A percentile compares a stretch with the other conserved stretches of the same genome.
These are phyloP conservation scores for Fusarium tuaranense DNA, from an alignment of 2,329 filamentous ascomycete species.

Conservation along the genomic window DNA sequence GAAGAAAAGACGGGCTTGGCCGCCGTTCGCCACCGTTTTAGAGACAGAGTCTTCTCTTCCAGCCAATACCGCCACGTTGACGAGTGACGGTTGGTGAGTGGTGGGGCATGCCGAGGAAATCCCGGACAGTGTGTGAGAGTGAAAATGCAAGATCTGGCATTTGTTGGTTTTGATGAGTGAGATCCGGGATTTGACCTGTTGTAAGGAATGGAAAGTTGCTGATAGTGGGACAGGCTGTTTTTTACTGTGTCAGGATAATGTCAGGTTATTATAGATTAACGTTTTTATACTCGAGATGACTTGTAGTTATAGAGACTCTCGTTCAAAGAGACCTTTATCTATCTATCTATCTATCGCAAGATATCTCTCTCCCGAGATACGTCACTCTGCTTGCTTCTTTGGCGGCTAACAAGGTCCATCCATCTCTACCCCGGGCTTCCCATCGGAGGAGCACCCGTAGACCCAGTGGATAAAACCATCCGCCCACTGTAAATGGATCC, in stretches of 20 bases:
- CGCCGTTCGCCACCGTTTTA: background rate
- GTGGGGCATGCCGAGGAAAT: constrained; percentile 43
- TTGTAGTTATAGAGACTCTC: background rate
- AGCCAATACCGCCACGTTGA: constrained; percentile 43
- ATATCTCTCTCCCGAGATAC: background rate
- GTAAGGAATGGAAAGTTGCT: constrained; percentile 22
- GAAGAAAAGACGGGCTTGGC: constrained; percentile 24
- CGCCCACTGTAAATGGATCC: constrained; percentile 13
- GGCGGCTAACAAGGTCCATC: constrained; percentile 20
- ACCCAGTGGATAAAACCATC: constrained; percentile 11
- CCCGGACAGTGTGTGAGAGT: constrained; percentile 20
- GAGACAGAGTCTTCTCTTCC: background rate
- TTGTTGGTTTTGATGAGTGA: constrained; percentile 2
- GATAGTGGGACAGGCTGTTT: constrained; percentile 13
- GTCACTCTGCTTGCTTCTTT: constrained; percentile 20
- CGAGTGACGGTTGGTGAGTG: constrained; percentile 39
- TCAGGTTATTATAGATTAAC: background rate
- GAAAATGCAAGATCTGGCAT: constrained; percentile 27
- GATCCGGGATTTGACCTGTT: constrained; percentile 1
- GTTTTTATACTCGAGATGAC: background rate
- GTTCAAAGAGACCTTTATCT: background rate
- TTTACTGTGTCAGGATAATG: constrained; percentile 9
- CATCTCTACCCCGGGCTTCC: constrained; percentile 3
- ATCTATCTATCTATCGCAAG: background rate
- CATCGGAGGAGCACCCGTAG: constrained; percentile 6